Base-by-base conservation (phyloP, 2,329 filamentous ascomycete genomes). In the Colletotrichum sp. region DNA sequence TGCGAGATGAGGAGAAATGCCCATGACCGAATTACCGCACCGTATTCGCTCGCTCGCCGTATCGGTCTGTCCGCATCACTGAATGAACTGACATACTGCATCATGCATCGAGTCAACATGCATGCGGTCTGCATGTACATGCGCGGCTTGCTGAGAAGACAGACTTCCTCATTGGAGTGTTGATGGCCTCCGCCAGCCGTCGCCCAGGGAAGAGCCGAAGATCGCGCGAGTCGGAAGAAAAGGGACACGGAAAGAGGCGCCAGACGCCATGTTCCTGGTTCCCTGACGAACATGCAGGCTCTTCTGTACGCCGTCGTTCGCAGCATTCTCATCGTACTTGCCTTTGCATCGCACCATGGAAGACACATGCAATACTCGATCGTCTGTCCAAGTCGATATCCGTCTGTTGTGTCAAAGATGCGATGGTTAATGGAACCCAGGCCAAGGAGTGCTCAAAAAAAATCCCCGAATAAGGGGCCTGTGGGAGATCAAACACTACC, bases 161-260 rank as follows among this genome's bases (percentile, higher is more conserved):
- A 36, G 28, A 21, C 32, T 32, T 69, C 18, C 64, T 72, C 69
- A 76, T 76, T 76, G 76, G 76, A 76, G 59, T 65, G 13, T 30
- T 52, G 68, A 69, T n/a, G 16, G 10, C 30, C 32, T 34, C 21
- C 32, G 28, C 21, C 44, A 57, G 49, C 52, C 65, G 44, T 72
- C 44, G 59, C 28, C 34, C 59, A 74, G 66, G 60, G 36, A 70
- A 67, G 62, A 69, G 64, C 55, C 65, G 55, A 59, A 66, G 76
- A 77, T 77, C 69, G 76, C 76, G 62, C 76, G 66, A 77, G 69
- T 77, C 65, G 76, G 74, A 74, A 57, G 52, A 77, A 65, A 76
- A 36, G n/a, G 36, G 55, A 69, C 21, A 44, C 64, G 73, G 36
- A 62, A 32, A 44, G 21, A 30, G 39, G 66, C 72, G 66, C 30